Conservation (phyloP, 352 stramenopile genomes). For the Phytophthora fragariaefolia region DNA sequence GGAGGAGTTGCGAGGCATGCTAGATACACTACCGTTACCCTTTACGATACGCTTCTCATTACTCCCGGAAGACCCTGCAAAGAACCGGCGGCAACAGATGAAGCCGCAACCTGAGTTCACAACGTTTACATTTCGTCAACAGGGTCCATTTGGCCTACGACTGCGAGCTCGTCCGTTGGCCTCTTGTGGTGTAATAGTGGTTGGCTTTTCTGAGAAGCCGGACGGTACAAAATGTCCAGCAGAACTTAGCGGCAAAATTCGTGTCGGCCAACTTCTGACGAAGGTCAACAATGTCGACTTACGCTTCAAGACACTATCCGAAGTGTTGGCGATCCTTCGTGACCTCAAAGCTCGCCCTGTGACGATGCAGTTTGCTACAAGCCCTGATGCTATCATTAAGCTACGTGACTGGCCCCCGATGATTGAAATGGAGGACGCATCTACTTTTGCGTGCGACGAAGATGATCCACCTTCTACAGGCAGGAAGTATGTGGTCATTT, state of each 20-base stretch:
- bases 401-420: slow-evolving; percentile 85
- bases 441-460: slow-evolving; percentile 56
- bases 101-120: slow-evolving; percentile 59
- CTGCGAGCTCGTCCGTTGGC: slow-evolving; percentile 75
- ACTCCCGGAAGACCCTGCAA: slow-evolving; percentile 60
- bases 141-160: slow-evolving; percentile 78
- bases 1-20: slow-evolving; percentile 61
- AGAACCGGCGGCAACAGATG: slow-evolving; percentile 58
- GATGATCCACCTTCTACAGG: slow-evolving; percentile 45
- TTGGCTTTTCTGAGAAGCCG: slow-evolving; percentile 63
- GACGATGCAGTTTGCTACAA: slow-evolving; percentile 78
- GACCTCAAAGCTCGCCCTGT: slow-evolving; percentile 66
- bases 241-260: slow-evolving; percentile 78
- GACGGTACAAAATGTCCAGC: slow-evolving; percentile 65
- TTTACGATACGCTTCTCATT: slow-evolving; percentile 77
- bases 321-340: slow-evolving; percentile 66
- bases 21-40: slow-evolving; percentile 60
- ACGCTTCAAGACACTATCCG: slow-evolving; percentile 64
- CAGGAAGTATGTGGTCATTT: slow-evolving; percentile 72
- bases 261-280: slow-evolving; percentile 65
- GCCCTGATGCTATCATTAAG: slow-evolving; percentile 79
- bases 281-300: slow-evolving; percentile 77
- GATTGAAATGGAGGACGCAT: slow-evolving; percentile 71
- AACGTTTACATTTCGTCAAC: slow-evolving; percentile 73
- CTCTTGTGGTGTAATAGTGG: slow-evolving; percentile 73